Conservation (phyloP, 2,329 filamentous ascomycete species). For the Colletotrichum lentis region DNA sequence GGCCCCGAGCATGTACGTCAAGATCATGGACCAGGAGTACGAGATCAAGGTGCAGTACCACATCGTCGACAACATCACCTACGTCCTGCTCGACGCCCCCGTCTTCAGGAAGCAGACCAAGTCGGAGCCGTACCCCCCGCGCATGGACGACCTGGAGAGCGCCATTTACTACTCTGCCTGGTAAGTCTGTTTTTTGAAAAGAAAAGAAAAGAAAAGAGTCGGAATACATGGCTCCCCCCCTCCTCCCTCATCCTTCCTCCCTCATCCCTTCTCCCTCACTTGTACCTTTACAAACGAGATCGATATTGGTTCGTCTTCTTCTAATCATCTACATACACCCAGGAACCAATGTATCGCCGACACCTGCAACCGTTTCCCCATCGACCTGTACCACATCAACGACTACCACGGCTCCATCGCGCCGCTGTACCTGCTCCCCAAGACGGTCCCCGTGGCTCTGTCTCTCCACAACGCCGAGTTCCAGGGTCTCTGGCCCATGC, state of each 20-base stretch:
- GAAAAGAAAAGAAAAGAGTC: too few species aligned
- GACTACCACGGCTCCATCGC: slow-evolving; percentile 72
- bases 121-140: slow-evolving; percentile 69
- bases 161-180: slow-evolving; percentile 75
- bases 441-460: slow-evolving; percentile 67
- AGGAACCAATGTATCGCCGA: slow-evolving; percentile 72
- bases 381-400: slow-evolving; percentile 72
- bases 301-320: too few species aligned
- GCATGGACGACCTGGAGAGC: slow-evolving; percentile 74
- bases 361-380: slow-evolving; percentile 67
- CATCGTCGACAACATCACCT: slow-evolving; percentile 70
- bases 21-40: slow-evolving; percentile 67
- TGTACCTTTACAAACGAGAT: too few species aligned
- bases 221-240: too few species aligned
- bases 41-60: slow-evolving; percentile 72
- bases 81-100: slow-evolving; percentile 71
- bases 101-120: slow-evolving; percentile 71
- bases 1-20: slow-evolving; percentile 69
- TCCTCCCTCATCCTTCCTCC: accelerated
- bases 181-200: too few species aligned
- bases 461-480: slow-evolving; percentile 76
- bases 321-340: too few species aligned
- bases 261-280: too few species aligned
- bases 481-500: slow-evolving; percentile 74
- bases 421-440: slow-evolving; percentile 70